Base-by-base conservation (phyloP, 2,329 filamentous ascomycete genomes). In the Alternaria dauci region DNA sequence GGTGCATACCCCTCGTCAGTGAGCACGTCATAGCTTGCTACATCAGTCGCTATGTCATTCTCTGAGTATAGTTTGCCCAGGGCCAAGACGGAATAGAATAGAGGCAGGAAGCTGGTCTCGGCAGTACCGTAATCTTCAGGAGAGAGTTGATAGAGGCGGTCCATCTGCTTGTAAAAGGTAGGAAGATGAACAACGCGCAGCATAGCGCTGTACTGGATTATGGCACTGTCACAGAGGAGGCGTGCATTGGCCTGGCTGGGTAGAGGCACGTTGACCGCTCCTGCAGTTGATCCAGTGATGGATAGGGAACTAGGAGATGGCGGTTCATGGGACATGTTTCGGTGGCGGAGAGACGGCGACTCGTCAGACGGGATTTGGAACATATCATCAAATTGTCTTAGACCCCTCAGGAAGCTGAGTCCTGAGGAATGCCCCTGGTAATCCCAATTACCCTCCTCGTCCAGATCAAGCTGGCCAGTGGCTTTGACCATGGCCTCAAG, bases 381-480 rank as follows among this genome's bases (percentile, higher is more conserved):
- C 66, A 95, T 83, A 62, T 89, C 88, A 44, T 92, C 90, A 67
- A 97, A 92, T 73, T 97, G 91, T 72, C 96, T 91, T 86, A 99
- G 90, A 55, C 92, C 89, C 65, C 88, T 87, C 69, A 97, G 86
- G 76, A 97, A 99, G 64, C 94, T 92, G 43, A 94, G 86, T 3
- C 94, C 94, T 0, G 95, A 98, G 0, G 94, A 97, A 65, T 92
- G 91, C 48, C 95, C 95, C 74, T 96, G 93, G 72, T 97, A 99
- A 78, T 98, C 94, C 89, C 93, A 96, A 70, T 95, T 89, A 42
- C 94, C 94, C 70, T 89, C 88, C 69, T 98, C 94, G 71, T 96
- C 93, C 34, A 98, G 85, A 72, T 98, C 94, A 18, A 99, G 85
- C 75, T 94, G 91, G 36, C 94, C 95, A 3, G 94, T 93, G 42